These are phyloP conservation scores for Aspergillus caelatus DNA, from an alignment of 2,329 filamentous ascomycete species.

Conservation along the genomic window DNA sequence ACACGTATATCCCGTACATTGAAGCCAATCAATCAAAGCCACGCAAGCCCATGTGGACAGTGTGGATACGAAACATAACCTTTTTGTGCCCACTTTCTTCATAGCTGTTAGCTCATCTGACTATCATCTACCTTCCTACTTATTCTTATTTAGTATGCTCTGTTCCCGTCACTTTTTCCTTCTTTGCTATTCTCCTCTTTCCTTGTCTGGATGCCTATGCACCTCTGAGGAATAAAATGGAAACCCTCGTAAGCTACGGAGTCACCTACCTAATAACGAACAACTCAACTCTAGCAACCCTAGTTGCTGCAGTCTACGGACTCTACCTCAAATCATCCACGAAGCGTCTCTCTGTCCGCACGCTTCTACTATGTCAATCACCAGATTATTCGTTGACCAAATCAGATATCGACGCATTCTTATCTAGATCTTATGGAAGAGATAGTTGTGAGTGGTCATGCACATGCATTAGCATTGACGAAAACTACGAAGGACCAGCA, in stretches of 20 bases:
- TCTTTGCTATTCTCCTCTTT: not conserved
- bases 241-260: not conserved
- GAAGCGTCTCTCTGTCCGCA: not conserved
- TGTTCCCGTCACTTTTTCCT: not conserved
- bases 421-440: not conserved
- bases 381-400: not conserved
- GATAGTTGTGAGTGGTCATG: not conserved
- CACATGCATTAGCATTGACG: not conserved
- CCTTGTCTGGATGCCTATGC: not conserved
- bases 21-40: not conserved
- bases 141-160: not conserved
- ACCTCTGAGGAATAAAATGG: not conserved
- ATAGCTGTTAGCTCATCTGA: not conserved
- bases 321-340: not conserved
- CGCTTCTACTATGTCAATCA: not conserved
- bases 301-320: not conserved
- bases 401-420: not conserved
- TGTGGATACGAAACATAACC: not conserved
- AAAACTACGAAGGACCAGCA: not conserved
- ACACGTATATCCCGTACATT: not conserved
- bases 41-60: not conserved
- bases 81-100: not conserved
- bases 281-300: not conserved
- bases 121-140: not conserved
- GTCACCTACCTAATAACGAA: not conserved